phyloP scores from a whole-genome alignment of 805 yeast genomes.

The Ogataea nitratoaversa region DNA sequence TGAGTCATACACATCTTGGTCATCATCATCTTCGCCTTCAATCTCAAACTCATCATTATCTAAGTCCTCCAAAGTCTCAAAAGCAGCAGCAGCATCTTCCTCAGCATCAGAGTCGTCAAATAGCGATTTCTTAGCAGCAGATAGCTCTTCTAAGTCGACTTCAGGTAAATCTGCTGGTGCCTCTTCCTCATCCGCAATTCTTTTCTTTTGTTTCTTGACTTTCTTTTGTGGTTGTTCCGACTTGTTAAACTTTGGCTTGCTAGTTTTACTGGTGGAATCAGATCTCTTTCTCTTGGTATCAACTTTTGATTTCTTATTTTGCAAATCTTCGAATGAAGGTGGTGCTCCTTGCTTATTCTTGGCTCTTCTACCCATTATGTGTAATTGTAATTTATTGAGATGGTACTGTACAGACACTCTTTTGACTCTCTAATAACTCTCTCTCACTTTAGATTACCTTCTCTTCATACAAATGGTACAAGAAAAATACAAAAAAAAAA shows the following conservation, averaged over 20 bases:
- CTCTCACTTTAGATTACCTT: not conserved
- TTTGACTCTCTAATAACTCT: not conserved
- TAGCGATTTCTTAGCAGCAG: conserved; percentile 66
- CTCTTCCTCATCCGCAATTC: conserved; percentile 34
- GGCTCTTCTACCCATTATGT: conserved; percentile 83
- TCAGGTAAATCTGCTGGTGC: conserved; percentile 51
- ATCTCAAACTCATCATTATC: conserved; percentile 31
- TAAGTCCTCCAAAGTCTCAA: conserved; percentile 18
- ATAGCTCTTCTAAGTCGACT: conserved; percentile 62
- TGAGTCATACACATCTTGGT: conserved; percentile 52
- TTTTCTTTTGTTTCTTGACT: conserved; percentile 24
- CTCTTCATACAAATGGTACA: not conserved
- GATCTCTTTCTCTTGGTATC: conserved; percentile 26
- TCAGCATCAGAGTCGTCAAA: conserved; percentile 73
- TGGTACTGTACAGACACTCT: too few species aligned
- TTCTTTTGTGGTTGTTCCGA: conserved; percentile 10
- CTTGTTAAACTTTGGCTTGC: conserved; percentile 26
- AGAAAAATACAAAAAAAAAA: not conserved
- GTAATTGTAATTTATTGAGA: too few species aligned
- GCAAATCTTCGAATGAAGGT: conserved; percentile 82
- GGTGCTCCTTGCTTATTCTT: conserved; percentile 92
- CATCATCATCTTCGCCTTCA: conserved; percentile 39
- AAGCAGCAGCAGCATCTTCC: conserved; percentile 42
- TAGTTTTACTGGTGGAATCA: not conserved
- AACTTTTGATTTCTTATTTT: conserved; percentile 38